These are phyloP conservation scores for Raphanus raphanistrum DNA, from an alignment of 345 rosid genomes.

Conservation along the genomic window DNA sequence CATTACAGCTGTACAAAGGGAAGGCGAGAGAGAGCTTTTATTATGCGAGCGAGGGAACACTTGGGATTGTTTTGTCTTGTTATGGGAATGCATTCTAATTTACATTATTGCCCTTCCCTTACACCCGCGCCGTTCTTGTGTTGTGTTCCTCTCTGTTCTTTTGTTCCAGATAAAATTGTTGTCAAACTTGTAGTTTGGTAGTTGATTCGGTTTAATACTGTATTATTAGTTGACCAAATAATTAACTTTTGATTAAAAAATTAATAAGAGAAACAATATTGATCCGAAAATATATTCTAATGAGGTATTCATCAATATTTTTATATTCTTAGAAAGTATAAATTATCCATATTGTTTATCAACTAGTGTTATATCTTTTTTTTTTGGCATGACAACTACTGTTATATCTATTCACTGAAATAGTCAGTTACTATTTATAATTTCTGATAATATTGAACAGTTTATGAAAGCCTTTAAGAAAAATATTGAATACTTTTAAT, in stretches of 20 bases:
- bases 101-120: conserved; percentile 34
- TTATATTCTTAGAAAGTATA: too few species aligned
- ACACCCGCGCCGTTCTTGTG: conserved; percentile 1
- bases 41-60: conserved; percentile 37
- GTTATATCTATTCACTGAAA: not conserved
- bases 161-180: not conserved
- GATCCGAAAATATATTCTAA: not conserved
- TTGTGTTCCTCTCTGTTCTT: not conserved
- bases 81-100: not conserved
- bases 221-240: conserved; percentile 19
- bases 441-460: too few species aligned
- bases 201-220: conserved; percentile 7
- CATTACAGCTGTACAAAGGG: conserved; percentile 55
- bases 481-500: too few species aligned
- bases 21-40: conserved; percentile 25
- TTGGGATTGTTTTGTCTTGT: conserved; percentile 38
- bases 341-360: too few species aligned
- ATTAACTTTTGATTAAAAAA: too few species aligned
- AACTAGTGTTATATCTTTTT: not conserved
- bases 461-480: too few species aligned
- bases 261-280: not conserved
- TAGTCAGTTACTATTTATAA: not conserved
- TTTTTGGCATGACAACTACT: not conserved
- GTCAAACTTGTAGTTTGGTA: conserved; percentile 29
- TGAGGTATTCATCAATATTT: too few species aligned